phyloP scores from a whole-genome alignment of 495 filamentous ascomycete genomes.

The Penicillium robsamsonii region DNA sequence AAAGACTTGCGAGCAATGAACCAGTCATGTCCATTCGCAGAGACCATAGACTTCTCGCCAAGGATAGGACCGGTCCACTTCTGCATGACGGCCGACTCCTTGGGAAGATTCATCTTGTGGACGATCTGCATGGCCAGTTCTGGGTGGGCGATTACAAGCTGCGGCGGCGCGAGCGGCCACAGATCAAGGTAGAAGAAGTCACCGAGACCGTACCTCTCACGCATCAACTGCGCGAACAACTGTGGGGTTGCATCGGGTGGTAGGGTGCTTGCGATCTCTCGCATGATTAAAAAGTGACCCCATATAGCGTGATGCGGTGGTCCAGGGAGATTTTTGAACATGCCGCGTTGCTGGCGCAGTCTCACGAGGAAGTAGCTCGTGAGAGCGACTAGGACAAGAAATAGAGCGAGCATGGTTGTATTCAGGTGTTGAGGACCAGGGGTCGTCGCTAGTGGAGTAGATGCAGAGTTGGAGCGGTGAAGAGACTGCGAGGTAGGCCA shows the following conservation, averaged over 20 bases:
- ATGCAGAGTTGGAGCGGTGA: conserved; percentile 8
- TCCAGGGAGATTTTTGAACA: conserved; percentile 8
- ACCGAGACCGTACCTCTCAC: conserved; percentile 17
- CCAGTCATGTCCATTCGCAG: conserved; percentile 13
- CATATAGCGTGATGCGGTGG: conserved; percentile 11
- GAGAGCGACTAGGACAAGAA: not conserved
- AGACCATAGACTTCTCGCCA: conserved; percentile 12
- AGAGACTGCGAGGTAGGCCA: not conserved
- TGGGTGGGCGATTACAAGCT: conserved; percentile 14
- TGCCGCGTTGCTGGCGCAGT: conserved; percentile 6
- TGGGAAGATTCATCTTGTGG: conserved; percentile 12
- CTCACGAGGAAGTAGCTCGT: conserved; percentile 2
- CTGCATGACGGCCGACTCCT: conserved; percentile 8
- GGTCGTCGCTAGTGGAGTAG: conserved; percentile 4
- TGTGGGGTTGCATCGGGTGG: conserved; percentile 6
- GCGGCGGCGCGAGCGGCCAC: conserved; percentile 19
- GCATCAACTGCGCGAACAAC: conserved; percentile 4
- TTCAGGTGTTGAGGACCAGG: not conserved
- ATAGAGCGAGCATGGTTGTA: conserved; percentile 4
- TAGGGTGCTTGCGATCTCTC: conserved; percentile 8
- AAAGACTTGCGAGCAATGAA: conserved; percentile 6
- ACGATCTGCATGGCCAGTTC: conserved; percentile 13
- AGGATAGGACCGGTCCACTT: conserved; percentile 11
- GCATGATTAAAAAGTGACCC: conserved; percentile 9
- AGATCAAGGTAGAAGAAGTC: conserved; percentile 22